A percentile compares a stretch with the other conserved stretches of the same genome.
These are phyloP conservation scores for Rhynchospora pubera DNA, from an alignment of 176 grass and related monocot species.

Conservation along the genomic window DNA sequence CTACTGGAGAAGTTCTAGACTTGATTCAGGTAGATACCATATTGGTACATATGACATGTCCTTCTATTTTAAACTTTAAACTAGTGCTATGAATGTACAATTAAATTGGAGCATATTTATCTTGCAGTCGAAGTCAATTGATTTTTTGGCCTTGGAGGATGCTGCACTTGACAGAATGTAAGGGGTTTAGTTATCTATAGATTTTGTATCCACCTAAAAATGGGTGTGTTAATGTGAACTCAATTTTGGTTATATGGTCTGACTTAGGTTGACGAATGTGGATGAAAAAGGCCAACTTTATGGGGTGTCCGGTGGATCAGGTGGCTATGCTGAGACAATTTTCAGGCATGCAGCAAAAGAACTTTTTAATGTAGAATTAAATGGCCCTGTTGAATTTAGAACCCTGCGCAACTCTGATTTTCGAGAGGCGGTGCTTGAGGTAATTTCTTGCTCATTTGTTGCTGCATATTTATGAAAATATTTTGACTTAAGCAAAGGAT, in stretches of 20 bases:
- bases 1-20: slow-evolving; percentile 91
- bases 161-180: slow-evolving; percentile 74
- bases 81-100: not conserved
- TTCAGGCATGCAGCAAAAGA: slow-evolving; percentile 59
- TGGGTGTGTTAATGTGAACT: not conserved
- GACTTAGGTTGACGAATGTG: slow-evolving; percentile 80
- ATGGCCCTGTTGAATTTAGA: slow-evolving; percentile 62
- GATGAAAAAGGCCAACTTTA: slow-evolving; percentile 70
- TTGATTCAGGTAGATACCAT: slow-evolving; percentile 72
- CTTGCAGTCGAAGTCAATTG: slow-evolving; percentile 65
- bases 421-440: slow-evolving; percentile 66
- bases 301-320: slow-evolving; percentile 85
- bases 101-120: slow-evolving; percentile 28
- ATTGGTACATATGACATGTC: not conserved
- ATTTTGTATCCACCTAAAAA: slow-evolving; percentile 10
- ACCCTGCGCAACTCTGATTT: slow-evolving; percentile 82
- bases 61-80: slow-evolving; percentile 1
- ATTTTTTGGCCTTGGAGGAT: slow-evolving; percentile 80
- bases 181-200: slow-evolving; percentile 24
- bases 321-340: slow-evolving; percentile 84
- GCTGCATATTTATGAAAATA: no score
- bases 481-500: not conserved
- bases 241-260: slow-evolving; percentile 9
- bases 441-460: slow-evolving; percentile 7
- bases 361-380: slow-evolving; percentile 67